Conservation (phyloP, 2,329 filamentous ascomycete species). For the Verruconis gallopava region DNA sequence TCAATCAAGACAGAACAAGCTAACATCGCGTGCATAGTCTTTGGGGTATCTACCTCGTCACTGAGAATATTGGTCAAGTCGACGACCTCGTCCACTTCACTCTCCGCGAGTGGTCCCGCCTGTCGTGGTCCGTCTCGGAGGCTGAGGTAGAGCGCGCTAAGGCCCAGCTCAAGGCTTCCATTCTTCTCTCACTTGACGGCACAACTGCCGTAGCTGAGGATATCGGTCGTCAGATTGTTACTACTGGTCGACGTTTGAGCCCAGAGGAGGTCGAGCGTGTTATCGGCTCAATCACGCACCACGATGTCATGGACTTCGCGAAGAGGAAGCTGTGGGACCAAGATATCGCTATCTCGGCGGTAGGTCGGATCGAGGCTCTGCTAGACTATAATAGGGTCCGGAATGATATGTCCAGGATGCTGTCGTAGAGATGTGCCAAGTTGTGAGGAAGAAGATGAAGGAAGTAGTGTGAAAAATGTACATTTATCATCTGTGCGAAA, state of each 20-base stretch:
- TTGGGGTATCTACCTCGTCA: constrained; percentile 98
- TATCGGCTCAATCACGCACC: constrained; percentile 79
- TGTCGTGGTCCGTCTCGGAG: constrained; percentile 75
- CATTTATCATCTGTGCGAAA: neutral
- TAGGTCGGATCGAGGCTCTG: constrained; percentile 81
- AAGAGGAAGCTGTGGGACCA: constrained; percentile 94
- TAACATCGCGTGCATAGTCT: no score
- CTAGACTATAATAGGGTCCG: constrained; percentile 66
- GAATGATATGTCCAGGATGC: constrained; percentile 77
- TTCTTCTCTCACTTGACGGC: constrained; percentile 92
- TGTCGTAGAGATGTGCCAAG: constrained; percentile 22
- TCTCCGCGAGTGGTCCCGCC: constrained; percentile 93
- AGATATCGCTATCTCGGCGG: constrained; percentile 85
- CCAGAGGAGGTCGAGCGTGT: constrained; percentile 90
- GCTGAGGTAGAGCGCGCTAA: constrained; percentile 97
- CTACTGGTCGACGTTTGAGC: constrained; percentile 81
- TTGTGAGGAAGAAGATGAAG: neutral
- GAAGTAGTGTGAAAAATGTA: neutral
- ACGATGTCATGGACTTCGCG: constrained; percentile 95
- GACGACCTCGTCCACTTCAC: constrained; percentile 98
- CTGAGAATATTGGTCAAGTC: constrained; percentile 72
- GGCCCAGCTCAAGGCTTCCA: constrained; percentile 96
- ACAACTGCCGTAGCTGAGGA: constrained; percentile 96
- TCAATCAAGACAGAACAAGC: no score
- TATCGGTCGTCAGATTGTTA: constrained; percentile 96